These are phyloP conservation scores for Medicago ruthenica DNA, from an alignment of 306 rosid genomes.

Conservation along the genomic window DNA sequence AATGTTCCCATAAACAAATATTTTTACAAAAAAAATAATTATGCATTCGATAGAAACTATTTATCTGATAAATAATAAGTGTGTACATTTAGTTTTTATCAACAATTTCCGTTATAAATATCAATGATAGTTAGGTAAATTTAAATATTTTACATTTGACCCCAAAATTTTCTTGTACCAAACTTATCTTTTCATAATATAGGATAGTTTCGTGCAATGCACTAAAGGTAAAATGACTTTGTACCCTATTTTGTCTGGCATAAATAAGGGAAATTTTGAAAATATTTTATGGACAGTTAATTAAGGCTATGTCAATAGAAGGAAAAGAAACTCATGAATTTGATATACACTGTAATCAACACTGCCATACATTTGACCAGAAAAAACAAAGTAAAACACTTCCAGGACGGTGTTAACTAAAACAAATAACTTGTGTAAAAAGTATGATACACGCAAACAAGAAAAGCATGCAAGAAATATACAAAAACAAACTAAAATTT, in stretches of 20 bases:
- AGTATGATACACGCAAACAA: conserved; percentile 15
- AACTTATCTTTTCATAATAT: not conserved
- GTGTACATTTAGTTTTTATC: not conserved
- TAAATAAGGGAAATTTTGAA: conserved; percentile 18
- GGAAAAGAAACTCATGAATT: conserved; percentile 31
- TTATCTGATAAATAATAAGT: not conserved
- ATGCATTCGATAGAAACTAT: not conserved
- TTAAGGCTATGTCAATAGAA: conserved; percentile 14
- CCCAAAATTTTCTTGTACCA: not conserved
- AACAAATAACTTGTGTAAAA: not conserved
- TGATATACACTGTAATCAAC: not conserved
- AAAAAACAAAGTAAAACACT: not conserved
- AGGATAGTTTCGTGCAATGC: not conserved
- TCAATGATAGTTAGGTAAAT: not conserved
- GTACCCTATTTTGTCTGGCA: conserved; percentile 4
- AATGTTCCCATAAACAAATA: not conserved
- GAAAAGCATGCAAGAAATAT: not conserved
- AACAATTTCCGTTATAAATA: too few relatives aligned
- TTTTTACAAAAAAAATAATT: not conserved
- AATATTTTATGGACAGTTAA: conserved; percentile 8
- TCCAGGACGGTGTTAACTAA: not conserved
- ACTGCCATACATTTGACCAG: not conserved
- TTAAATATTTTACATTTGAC: not conserved
- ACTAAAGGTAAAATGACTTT: not conserved
- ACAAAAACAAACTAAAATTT: not conserved